phyloP scores from a whole-genome alignment of 2,329 filamentous ascomycete species.

The Cladosporium sp. region DNA sequence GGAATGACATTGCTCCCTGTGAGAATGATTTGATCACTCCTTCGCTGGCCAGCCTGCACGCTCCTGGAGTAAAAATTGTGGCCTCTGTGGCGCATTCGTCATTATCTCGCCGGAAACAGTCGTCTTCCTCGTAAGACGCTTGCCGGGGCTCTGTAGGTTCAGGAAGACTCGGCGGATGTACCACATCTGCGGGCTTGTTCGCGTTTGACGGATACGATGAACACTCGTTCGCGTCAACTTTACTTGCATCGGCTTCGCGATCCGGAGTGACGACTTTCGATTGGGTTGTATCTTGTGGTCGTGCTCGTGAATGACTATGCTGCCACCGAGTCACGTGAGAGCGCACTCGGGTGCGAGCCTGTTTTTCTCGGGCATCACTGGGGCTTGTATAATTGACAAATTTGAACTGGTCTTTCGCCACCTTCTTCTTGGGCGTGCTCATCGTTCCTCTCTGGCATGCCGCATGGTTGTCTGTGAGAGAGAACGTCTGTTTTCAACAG shows the following conservation, averaged over 20 bases:
- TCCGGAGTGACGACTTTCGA: not conserved
- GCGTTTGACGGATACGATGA: not conserved
- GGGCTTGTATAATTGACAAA: constrained; percentile 2
- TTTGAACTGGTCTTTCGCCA: not conserved
- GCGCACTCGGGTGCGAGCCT: constrained; percentile 3
- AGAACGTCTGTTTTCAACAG: too few species aligned
- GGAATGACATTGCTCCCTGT: constrained; percentile 2
- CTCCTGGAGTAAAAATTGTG: not conserved
- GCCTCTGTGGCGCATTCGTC: not conserved
- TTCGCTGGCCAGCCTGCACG: not conserved
- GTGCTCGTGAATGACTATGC: not conserved
- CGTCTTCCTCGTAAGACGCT: not conserved
- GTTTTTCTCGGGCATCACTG: not conserved
- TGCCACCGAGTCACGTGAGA: constrained; percentile 10
- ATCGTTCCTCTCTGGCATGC: not conserved
- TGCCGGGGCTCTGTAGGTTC: not conserved
- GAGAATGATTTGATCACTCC: not conserved
- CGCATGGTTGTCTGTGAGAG: not conserved
- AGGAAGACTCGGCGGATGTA: not conserved
- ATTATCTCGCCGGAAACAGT: not conserved
- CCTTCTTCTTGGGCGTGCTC: not conserved
- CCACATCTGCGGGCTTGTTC: not conserved
- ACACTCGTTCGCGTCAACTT: not conserved
- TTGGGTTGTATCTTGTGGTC: not conserved
- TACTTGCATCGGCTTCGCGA: not conserved